Base-by-base conservation (phyloP, 2,329 filamentous ascomycete genomes). In the Cordyceps cicadae region DNA sequence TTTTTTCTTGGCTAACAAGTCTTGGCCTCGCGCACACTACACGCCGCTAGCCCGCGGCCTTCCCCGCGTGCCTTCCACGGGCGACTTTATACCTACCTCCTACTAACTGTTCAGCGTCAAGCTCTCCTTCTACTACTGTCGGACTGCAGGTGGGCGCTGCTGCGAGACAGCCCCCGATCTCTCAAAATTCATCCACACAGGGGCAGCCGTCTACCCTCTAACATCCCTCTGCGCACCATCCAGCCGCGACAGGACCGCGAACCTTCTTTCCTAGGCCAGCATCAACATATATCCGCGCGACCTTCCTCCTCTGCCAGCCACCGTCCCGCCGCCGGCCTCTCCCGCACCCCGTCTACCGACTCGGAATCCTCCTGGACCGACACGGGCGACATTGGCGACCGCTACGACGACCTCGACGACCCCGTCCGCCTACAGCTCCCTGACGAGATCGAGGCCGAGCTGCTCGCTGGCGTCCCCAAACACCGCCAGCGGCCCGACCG, bases 331-430 rank as follows among this genome's bases (percentile, higher is more conserved):
- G 55, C 41, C 55, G 37, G 51, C 45, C 51, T 43, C 21, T 14
- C 17, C 37, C 51, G 52, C 45, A 46, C 51, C 17, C 32, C 72
- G 66, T 75, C 76, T 70, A 82, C 81, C 69, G 80, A 79, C 69
- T 89, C 90, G 74, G 77, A 79, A 64, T 90, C 87, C 62, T 85
- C 89, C 68, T 97, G 91, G 92, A 92, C 90, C 71, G 92, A 97
- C 75, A 96, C 93, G 50, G 93, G 92, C 70, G 94, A 97, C 76
- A 85, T 97, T 69, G 91, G 90, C 70, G 93, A 97, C 78, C 93
- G 95, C 81, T 81, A 92, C 68, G 89, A 85, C 69, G 87, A 89
- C 79, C 86, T 87, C 70, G 86, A 93, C 75, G 90, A 96, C 73
- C 90, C 91, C 62, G 81, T 96, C 67, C 86, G 84, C 67, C 83